Evolutionary conservation across 2,329 filamentous ascomycete genomes (phyloP).

Genomic region (Aspergillus oerlinghausenensis): DNA sequence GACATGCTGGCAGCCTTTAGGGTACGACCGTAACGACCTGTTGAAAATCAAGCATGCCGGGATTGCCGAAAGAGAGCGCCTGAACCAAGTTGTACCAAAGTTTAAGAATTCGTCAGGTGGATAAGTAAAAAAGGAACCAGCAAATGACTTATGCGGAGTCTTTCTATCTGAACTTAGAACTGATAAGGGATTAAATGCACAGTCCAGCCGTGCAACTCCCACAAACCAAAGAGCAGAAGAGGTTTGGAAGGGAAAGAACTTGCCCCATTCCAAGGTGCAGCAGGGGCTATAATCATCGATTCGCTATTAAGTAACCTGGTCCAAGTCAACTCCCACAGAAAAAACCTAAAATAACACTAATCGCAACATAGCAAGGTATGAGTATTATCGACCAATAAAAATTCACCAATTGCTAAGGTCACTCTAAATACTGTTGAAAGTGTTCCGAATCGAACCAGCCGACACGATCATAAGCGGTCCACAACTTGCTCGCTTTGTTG

Average conservation of each 20-base stretch:
- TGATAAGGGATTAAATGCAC: neutral
- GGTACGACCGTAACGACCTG: neutral
- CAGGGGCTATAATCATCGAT: neutral
- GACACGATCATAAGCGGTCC: slow-evolving; percentile 81
- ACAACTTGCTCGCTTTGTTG: slow-evolving; percentile 92
- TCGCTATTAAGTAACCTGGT: neutral
- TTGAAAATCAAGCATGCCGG: neutral
- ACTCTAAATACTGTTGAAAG: slow-evolving; percentile 42
- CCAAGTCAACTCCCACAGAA: neutral
- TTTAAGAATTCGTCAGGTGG: neutral
- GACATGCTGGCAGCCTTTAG: neutral
- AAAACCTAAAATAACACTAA: neutral
- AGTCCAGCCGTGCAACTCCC: neutral
- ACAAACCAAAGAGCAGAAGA: neutral
- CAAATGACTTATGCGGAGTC: neutral
- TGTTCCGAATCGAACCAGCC: slow-evolving; percentile 67
- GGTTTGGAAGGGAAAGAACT: neutral
- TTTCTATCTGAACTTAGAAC: neutral
- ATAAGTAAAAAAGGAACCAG: neutral
- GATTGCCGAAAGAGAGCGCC: neutral
- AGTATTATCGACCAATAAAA: neutral
- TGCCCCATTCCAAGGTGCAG: neutral
- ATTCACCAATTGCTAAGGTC: slow-evolving; percentile 5
- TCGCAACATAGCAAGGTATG: neutral
- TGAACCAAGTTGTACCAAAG: neutral